These are phyloP conservation scores for Melanomma pulvis-pyrius DNA, from an alignment of 495 filamentous ascomycete genomes.

Conservation along the genomic window DNA sequence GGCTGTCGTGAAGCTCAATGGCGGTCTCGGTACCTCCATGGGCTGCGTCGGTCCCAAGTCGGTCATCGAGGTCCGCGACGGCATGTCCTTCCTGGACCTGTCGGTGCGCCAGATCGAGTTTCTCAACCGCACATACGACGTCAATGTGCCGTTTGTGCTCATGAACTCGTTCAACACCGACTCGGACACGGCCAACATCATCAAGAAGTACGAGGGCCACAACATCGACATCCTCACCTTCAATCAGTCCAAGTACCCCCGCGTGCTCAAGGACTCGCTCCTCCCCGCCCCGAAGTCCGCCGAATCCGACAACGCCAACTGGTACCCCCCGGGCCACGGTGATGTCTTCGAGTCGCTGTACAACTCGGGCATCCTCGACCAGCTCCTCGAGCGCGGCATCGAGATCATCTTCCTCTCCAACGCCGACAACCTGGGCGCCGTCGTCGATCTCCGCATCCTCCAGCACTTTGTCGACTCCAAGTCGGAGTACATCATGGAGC, in stretches of 20 bases:
- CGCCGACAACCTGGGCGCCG: slow-evolving; percentile 96
- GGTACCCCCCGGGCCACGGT: slow-evolving; percentile 99
- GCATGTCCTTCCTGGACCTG: slow-evolving; percentile 99
- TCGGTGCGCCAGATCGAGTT: slow-evolving; percentile 99
- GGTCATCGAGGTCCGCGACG: slow-evolving; percentile 98
- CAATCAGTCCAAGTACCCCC: slow-evolving; percentile 98
- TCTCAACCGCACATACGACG: slow-evolving; percentile 95
- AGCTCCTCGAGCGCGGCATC: slow-evolving; percentile 89
- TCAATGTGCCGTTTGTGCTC: slow-evolving; percentile 97
- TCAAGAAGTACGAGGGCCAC: slow-evolving; percentile 99
- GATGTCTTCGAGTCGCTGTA: slow-evolving; percentile 99
- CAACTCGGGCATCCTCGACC: slow-evolving; percentile 97
- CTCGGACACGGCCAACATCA: slow-evolving; percentile 96
- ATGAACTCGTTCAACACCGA: slow-evolving; percentile 99
- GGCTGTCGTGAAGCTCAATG: slow-evolving; percentile 98
- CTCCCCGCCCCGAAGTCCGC: slow-evolving; percentile 91
- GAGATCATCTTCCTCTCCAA: slow-evolving; percentile 99
- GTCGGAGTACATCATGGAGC: slow-evolving; percentile 98
- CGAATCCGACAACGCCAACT: slow-evolving; percentile 88
- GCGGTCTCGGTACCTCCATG: slow-evolving; percentile 99
- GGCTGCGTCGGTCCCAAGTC: slow-evolving; percentile 99
- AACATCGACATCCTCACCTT: slow-evolving; percentile 99
- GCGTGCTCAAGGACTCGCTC: slow-evolving; percentile 96
- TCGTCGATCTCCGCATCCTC: slow-evolving; percentile 94
- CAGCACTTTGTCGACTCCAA: slow-evolving; percentile 98